Base-by-base conservation (phyloP, 352 stramenopile genomes). In the Globisporangium acanthophoron region DNA sequence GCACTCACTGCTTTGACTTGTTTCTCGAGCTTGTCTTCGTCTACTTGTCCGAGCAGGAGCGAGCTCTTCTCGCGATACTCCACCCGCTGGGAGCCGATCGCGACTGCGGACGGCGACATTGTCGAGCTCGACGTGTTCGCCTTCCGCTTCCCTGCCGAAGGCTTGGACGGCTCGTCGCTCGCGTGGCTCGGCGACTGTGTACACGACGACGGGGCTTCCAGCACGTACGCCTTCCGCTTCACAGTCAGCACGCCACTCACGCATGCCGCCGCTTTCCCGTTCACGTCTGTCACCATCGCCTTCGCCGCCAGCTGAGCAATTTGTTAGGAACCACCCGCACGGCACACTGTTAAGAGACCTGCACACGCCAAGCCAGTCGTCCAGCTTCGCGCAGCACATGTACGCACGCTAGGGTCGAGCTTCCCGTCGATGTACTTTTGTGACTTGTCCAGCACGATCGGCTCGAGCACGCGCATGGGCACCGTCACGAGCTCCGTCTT, bases 371-470 rank as follows among this genome's bases (percentile, higher is more conserved):
- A 11, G 18, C 13, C 15, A 4, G 12, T 12, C 13, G 39, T 46
- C 16, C 40, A 21, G 40, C 3, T 5, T 20, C 40, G 16, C 11
- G 12, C 37, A 24, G 6, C 13, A 43, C 8, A 4, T 5, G 8
- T 5, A 3, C 47, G 31, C 73, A 91, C 80, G 62, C 76, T 80
- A 1, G 82, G 75, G 48, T 92, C 78, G 7, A 95, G 72, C 48
- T 74, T 75, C 43, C 84, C 86, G 58, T 92, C 83, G n/a, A 95
- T 73, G 66, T 94, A 94, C 54, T 95, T 95, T 8, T 79, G 76
- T 5, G 77, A 53, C 51, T 89, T 89, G 44, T 89, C 80, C 2
- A 95, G 66, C 29, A 80, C 49, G 41, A 92, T 74, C 0, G 86
- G 78, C 33, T 89, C 75, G 12, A 95, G 83, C n/a, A 47, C 54